Percentiles rank a stretch among this genome's conserved stretches.
Conservation (phyloP, 768 basidiomycete genomes). For the Pilatotrama ljubarskyi region DNA sequence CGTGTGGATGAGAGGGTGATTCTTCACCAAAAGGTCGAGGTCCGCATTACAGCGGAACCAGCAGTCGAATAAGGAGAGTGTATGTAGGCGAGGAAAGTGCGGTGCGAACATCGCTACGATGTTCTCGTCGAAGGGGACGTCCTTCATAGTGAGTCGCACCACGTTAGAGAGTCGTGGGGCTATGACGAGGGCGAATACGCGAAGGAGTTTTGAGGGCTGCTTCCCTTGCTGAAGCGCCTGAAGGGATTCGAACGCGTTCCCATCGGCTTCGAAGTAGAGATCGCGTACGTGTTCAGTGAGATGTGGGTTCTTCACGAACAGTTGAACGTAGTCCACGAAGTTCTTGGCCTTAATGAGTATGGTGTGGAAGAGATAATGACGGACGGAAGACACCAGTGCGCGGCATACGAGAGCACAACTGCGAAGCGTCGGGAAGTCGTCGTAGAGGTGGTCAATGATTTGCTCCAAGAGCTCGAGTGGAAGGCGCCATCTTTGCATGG, state of each 20-base stretch:
- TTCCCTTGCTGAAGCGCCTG: neutral
- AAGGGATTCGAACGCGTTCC: neutral
- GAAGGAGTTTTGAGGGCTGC: neutral
- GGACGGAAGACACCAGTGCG: constrained; percentile 11
- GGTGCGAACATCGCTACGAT: constrained; percentile 5
- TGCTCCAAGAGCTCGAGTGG: constrained; percentile 18
- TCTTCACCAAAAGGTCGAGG: constrained; percentile 8
- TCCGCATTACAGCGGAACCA: constrained; percentile 18
- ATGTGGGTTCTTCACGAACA: constrained; percentile 3
- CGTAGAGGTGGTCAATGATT: constrained; percentile 19
- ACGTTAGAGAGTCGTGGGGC: constrained; percentile 4
- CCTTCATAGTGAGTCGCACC: constrained; percentile 5
- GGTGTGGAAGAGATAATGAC: constrained; percentile 20
- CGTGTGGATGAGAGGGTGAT: constrained; percentile 10
- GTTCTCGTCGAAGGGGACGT: constrained; percentile 6
- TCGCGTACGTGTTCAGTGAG: constrained; percentile 10
- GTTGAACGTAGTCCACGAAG: neutral
- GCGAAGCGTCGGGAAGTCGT: constrained; percentile 11
- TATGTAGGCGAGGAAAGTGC: constrained; percentile 3
- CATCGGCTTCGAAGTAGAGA: constrained; percentile 13
- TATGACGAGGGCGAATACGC: constrained; percentile 8
- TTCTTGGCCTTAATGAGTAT: constrained; percentile 9
- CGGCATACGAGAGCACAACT: constrained; percentile 19
- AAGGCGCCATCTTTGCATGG: neutral
- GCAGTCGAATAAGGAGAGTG: constrained; percentile 19